Conservation (phyloP, 257 asterid species). For the Nicotiana sylvestris region DNA sequence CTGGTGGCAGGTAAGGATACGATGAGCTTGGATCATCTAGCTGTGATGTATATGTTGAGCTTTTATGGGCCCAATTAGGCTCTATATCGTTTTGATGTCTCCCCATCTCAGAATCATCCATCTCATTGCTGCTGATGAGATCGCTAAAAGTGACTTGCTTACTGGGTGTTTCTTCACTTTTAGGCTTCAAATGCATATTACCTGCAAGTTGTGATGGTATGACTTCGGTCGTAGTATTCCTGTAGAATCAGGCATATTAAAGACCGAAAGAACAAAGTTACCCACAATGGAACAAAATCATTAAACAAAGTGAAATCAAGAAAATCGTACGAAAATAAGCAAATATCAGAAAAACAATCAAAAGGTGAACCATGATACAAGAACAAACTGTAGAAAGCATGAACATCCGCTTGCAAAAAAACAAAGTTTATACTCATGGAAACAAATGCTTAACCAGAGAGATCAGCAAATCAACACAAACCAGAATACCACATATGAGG, state of each 20-base stretch:
- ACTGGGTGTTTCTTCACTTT: conserved; percentile 45
- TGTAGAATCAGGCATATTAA: conserved; percentile 22
- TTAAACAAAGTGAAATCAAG: conserved; percentile 6
- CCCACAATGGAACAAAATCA: conserved; percentile 5
- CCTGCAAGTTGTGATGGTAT: conserved; percentile 39
- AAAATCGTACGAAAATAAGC: background rate
- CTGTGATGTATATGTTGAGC: conserved; percentile 40
- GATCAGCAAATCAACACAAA: conserved; percentile 3
- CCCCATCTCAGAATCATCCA: conserved; percentile 61
- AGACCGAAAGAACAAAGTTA: conserved; percentile 12
- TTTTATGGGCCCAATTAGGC: conserved; percentile 56
- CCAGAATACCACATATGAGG: background rate
- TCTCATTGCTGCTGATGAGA: conserved; percentile 61
- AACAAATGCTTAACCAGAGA: background rate
- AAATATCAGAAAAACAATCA: background rate
- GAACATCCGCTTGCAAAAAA: conserved; percentile 1
- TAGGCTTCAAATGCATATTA: conserved; percentile 36
- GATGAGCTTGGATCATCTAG: conserved; percentile 83
- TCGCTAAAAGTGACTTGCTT: conserved; percentile 86
- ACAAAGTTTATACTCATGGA: background rate
- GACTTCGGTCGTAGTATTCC: conserved; percentile 46
- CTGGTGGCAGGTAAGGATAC: conserved; percentile 79
- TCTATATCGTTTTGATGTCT: conserved; percentile 58
- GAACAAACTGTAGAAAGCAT: background rate
- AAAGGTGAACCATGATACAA: background rate